Evolutionary conservation across 345 rosid genomes (phyloP), one percentile per base, ranked within the genome.

Genomic region (Zanthoxylum bungeanum): DNA sequence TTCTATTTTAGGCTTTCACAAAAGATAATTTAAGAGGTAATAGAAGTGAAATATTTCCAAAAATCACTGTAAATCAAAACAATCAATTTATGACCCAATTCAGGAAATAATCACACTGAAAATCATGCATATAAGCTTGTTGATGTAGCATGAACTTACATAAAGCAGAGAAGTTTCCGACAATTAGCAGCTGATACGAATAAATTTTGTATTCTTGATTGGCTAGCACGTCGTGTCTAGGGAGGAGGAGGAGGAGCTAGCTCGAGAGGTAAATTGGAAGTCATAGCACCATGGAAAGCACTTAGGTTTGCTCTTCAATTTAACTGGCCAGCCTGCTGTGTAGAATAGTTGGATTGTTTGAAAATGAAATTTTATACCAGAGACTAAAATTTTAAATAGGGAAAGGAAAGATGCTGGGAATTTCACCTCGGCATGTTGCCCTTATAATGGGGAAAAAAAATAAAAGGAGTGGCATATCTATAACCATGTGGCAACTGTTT

Each of bases 391-490:
- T 44, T 6, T 12, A 19, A 50, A 17, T 37, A n/a, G 37, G 68
- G 36, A 55, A 63, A 72, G 61, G 72, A 63, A 76, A 73, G 86
- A 71, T 75, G 77, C 64, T 59, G n/a, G 70, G 75, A 80, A 79
- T 72, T 76, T 61, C 47, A 76, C 68, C n/a, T n/a, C 59, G n/a
- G 3, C 63, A 64, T 52, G 74, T 66, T 71, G 80, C 66, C n/a
- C 47, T 61, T 59, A 68, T 51, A 75, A 57, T 63, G n/a, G n/a
- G n/a, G n/a, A n/a, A n/a, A n/a, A n/a, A n/a, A n/a, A 44, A 70
- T 27, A 79, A 80, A 81, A 84, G 83, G 58, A 36, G 73, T 69
- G 78, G 87, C 76, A 19, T 36, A 64, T 76, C 66, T 4, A 21
- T 51, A 34, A 60, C 76, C 81, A 71, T 42, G 61, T 80, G 83